A percentile compares a stretch with the other conserved stretches of the same genome.
Evolutionary conservation across 75 land plant genomes (phyloP).

Genomic region (Cupressus sempervirens): DNA sequence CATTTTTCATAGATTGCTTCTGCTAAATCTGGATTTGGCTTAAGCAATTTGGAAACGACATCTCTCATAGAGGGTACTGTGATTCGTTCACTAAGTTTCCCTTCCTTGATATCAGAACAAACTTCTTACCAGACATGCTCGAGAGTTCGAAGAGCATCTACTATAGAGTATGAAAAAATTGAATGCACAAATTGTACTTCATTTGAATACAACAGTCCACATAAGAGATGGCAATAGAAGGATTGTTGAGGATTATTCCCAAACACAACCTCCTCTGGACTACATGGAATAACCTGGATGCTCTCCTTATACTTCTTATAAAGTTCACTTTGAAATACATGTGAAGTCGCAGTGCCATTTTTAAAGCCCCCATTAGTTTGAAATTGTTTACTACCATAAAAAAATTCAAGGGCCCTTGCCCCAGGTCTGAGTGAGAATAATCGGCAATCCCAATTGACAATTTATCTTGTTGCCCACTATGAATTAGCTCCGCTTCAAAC

Average conservation of each 20-base stretch:
- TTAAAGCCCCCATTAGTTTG: constrained; percentile 30
- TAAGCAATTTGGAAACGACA: constrained; percentile 26
- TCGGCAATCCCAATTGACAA: constrained; percentile 41
- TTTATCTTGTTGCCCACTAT: constrained; percentile 74
- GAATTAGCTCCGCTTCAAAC: constrained; percentile 80
- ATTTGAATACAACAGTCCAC: constrained; percentile 35
- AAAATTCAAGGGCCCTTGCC: constrained; percentile 30
- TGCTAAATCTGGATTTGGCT: constrained; percentile 42
- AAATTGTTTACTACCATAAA: constrained; percentile 29
- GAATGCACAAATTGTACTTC: constrained; percentile 50
- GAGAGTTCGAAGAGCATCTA: constrained; percentile 48
- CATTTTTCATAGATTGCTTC: constrained; percentile 21
- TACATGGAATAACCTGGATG: constrained; percentile 37
- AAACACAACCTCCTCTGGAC: constrained; percentile 59
- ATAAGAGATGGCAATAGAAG: constrained; percentile 63
- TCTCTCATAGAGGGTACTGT: constrained; percentile 25
- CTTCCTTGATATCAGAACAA: constrained; percentile 36
- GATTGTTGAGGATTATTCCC: constrained; percentile 40
- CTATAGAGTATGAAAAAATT: constrained; percentile 58
- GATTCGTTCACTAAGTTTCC: constrained; percentile 31
- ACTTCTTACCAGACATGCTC: constrained; percentile 51
- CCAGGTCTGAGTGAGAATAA: constrained; percentile 46
- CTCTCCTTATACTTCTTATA: constrained; percentile 26
- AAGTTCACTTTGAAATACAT: constrained; percentile 35
- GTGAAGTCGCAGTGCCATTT: constrained; percentile 47